phyloP scores from a whole-genome alignment of 148 eudicot species.

The Rhododendron ovatum region DNA sequence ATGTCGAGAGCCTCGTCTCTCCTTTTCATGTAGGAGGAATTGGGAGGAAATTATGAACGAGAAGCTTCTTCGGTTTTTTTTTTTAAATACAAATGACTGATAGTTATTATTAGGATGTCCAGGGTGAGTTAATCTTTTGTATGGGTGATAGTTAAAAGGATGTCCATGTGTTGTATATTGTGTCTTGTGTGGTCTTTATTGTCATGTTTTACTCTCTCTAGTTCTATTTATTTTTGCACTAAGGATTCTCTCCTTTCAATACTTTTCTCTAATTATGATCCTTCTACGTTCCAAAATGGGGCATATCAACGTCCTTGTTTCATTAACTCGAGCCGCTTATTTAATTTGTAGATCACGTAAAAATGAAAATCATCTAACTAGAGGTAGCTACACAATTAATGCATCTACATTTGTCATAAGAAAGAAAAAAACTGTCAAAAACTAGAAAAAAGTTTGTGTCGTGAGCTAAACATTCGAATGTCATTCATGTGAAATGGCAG shows the following conservation, averaged over 20 bases:
- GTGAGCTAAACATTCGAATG: background rate
- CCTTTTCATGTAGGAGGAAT: background rate
- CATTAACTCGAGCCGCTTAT: background rate
- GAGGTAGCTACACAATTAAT: background rate
- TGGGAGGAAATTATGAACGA: background rate
- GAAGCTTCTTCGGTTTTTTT: background rate
- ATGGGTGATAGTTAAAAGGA: too few species aligned
- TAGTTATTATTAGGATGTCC: too few species aligned
- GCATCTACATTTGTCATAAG: too few species aligned
- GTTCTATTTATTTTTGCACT: background rate
- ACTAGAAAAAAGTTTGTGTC: background rate
- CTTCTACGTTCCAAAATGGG: background rate
- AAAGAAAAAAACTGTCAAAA: too few species aligned
- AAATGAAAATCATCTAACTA: background rate
- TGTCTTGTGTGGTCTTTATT: too few species aligned
- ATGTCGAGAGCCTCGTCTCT: background rate
- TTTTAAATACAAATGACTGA: too few species aligned
- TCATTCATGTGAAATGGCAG: background rate
- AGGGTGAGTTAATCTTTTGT: too few species aligned
- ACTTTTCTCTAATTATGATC: background rate
- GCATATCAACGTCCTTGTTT: background rate
- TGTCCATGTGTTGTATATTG: too few species aligned
- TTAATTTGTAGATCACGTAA: background rate
- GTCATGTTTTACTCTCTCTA: too few species aligned
- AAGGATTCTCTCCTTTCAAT: background rate